Conservation (phyloP, 805 yeast species). For the Candida chilensis region DNA sequence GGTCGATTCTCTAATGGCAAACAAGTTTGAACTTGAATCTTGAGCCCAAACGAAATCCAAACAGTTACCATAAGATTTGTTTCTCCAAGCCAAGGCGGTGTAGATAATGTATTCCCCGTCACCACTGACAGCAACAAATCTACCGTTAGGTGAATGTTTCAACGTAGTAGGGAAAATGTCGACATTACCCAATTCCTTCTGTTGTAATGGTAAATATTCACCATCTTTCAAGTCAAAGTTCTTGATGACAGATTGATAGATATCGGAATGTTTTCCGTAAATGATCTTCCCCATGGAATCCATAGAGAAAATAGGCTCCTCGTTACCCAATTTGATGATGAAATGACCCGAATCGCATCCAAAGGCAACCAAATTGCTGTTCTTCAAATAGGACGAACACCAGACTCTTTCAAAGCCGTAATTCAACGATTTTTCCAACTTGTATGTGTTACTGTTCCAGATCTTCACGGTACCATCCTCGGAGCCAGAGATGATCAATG, state of each 20-base stretch:
- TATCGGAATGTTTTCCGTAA: slow-evolving; percentile 87
- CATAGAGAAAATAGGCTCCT: slow-evolving; percentile 89
- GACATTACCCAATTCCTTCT: slow-evolving; percentile 88
- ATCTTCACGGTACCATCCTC: slow-evolving; percentile 92
- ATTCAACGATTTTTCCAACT: slow-evolving; percentile 84
- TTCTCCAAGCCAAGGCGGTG: slow-evolving; percentile 97
- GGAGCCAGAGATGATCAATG: slow-evolving; percentile 89
- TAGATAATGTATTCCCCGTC: slow-evolving; percentile 96
- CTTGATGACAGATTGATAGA: slow-evolving; percentile 74
- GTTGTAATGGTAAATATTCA: slow-evolving; percentile 64
- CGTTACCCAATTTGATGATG: slow-evolving; percentile 85
- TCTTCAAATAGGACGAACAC: slow-evolving; percentile 76
- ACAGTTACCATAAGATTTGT: slow-evolving; percentile 86
- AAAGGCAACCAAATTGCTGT: slow-evolving; percentile 71
- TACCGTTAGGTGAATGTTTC: slow-evolving; percentile 92
- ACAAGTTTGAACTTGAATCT: slow-evolving; percentile 65
- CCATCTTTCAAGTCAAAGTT: slow-evolving; percentile 64
- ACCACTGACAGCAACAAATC: slow-evolving; percentile 94
- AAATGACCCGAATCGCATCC: slow-evolving; percentile 95
- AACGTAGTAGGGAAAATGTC: slow-evolving; percentile 87
- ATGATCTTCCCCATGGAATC: slow-evolving; percentile 88
- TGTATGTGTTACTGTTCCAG: slow-evolving; percentile 94
- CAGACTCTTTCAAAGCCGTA: slow-evolving; percentile 93
- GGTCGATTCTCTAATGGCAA: slow-evolving; percentile 69
- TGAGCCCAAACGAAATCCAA: slow-evolving; percentile 92